A percentile compares a stretch with the other conserved stretches of the same genome.
phyloP scores from a whole-genome alignment of 2,329 filamentous ascomycete genomes.

The Ascochyta clinopodiicola region DNA sequence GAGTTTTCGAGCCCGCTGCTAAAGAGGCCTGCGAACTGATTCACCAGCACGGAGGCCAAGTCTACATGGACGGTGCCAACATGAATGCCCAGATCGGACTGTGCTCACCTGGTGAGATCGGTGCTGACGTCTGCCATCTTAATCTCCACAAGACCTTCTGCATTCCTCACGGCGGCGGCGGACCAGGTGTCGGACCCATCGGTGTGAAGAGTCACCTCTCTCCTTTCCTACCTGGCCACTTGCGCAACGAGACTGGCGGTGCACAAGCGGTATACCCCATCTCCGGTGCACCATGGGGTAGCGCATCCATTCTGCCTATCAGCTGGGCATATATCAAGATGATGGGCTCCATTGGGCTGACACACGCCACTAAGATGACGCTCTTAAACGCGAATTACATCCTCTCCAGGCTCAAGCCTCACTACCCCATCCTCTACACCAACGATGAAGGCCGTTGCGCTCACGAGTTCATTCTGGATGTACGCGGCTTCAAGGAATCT shows the following conservation, averaged over 20 bases:
- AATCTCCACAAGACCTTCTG: conserved; percentile 99
- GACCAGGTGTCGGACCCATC: conserved; percentile 91
- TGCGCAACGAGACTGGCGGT: conserved; percentile 64
- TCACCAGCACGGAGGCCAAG: conserved; percentile 86
- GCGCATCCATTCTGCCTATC: conserved; percentile 90
- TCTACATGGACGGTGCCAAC: conserved; percentile 99
- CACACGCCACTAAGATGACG: conserved; percentile 87
- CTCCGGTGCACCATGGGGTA: conserved; percentile 83
- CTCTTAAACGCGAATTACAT: conserved; percentile 98
- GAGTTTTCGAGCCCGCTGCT: conserved; percentile 90
- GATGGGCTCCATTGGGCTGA: conserved; percentile 85
- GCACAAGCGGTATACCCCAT: conserved; percentile 71
- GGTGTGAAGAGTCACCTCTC: conserved; percentile 84
- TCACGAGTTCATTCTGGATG: conserved; percentile 96
- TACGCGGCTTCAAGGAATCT: conserved; percentile 81
- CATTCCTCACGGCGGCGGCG: conserved; percentile 94
- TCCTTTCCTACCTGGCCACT: conserved; percentile 77
- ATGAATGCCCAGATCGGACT: conserved; percentile 98
- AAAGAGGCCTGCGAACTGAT: conserved; percentile 86
- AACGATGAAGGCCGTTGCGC: conserved; percentile 88
- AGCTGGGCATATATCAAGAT: conserved; percentile 94
- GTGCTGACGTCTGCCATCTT: conserved; percentile 94
- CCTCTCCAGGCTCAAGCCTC: conserved; percentile 80
- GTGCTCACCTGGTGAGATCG: conserved; percentile 92
- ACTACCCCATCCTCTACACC: conserved; percentile 94